Evolutionary conservation across 2,329 filamentous ascomycete species (phyloP).

Genomic region (Ambrosiella xylebori): DNA sequence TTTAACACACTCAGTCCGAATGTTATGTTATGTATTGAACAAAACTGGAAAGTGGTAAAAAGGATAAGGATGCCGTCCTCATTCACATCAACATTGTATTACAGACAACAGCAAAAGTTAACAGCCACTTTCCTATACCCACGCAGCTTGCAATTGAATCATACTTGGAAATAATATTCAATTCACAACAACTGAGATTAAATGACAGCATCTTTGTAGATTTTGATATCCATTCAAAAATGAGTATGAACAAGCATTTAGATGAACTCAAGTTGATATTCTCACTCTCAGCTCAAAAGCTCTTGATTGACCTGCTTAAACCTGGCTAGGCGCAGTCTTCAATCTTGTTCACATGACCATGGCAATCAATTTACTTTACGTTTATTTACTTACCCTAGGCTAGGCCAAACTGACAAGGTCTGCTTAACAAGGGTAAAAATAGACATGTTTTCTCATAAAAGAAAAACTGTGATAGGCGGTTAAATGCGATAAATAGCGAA

Average conservation of each 20-base stretch:
- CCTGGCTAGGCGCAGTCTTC: slow-evolving; percentile 1
- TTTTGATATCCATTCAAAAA: neutral
- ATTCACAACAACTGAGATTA: too few relatives aligned
- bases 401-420: neutral
- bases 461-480: too few relatives aligned
- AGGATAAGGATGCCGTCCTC: neutral
- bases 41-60: neutral
- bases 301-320: neutral
- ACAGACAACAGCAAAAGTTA: neutral
- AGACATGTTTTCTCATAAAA: neutral
- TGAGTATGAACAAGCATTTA: neutral
- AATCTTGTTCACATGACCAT: slow-evolving; percentile 3
- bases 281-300: neutral
- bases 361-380: neutral
- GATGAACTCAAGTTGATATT: neutral
- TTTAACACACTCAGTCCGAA: neutral
- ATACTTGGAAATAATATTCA: neutral
- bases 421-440: neutral
- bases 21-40: neutral
- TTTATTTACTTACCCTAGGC: neutral
- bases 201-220: too few relatives aligned
- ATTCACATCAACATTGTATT: neutral
- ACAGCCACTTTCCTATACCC: too few relatives aligned
- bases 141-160: neutral
- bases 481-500: too few relatives aligned